Evolutionary conservation across 495 filamentous ascomycete genomes (phyloP).

Genomic region (Penicillium macrosclerotiorum): DNA sequence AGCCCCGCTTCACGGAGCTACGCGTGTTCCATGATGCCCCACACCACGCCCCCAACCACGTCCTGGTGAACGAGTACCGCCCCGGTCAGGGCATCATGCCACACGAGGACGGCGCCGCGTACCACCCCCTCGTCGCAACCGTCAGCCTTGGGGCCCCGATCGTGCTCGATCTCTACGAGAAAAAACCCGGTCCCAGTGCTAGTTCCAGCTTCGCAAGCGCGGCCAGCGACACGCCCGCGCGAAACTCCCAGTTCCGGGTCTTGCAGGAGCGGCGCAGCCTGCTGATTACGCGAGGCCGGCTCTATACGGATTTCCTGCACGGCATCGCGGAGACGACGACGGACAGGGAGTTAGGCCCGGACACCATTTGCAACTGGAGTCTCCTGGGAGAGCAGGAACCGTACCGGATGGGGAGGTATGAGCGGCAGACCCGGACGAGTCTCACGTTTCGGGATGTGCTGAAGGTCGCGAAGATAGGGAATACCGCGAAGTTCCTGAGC

Average conservation of each 20-base stretch:
- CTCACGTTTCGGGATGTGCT: conserved; percentile 92
- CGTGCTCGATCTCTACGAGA: conserved; percentile 75
- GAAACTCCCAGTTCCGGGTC: conserved; percentile 61
- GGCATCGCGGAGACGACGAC: conserved; percentile 63
- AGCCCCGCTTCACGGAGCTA: conserved; percentile 55
- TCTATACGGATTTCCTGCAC: conserved; percentile 75
- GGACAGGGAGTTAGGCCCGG: conserved; percentile 58
- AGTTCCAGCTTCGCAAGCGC: too few relatives aligned
- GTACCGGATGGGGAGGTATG: conserved; percentile 57
- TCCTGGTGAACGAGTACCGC: conserved; percentile 87
- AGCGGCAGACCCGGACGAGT: conserved; percentile 71
- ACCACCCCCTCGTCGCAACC: conserved; percentile 84
- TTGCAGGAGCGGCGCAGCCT: conserved; percentile 85
- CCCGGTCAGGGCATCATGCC: conserved; percentile 93
- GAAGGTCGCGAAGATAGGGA: conserved; percentile 75
- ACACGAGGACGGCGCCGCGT: conserved; percentile 89
- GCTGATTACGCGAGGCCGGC: conserved; percentile 63
- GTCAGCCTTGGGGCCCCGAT: conserved; percentile 77
- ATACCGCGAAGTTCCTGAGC: conserved; percentile 59
- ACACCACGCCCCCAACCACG: conserved; percentile 80
- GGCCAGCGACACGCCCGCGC: neutral
- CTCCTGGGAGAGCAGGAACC: conserved; percentile 60
- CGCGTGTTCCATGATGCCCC: conserved; percentile 69
- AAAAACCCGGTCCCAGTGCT: too few relatives aligned
- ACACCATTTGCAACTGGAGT: conserved; percentile 79